Percentiles rank a stretch among this genome's conserved stretches.
Evolutionary conservation across 306 rosid genomes (phyloP).

Genomic region (Inga oerstediana): DNA sequence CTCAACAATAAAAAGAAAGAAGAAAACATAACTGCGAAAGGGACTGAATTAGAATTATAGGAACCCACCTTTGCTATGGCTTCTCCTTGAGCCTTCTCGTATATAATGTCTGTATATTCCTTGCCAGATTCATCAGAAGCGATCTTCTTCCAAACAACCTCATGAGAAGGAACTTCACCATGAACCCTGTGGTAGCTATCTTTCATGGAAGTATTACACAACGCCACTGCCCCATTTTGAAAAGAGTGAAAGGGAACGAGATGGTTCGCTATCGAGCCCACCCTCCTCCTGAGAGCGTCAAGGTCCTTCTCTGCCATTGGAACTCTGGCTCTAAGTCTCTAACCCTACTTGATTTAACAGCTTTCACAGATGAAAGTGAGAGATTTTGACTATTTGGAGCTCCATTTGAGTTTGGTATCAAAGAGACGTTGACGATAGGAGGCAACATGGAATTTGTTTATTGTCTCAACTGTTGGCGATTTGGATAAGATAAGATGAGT

Average conservation of each 20-base stretch:
- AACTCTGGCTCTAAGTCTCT: background rate
- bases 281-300: constrained; percentile 51
- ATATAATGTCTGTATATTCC: constrained; percentile 68
- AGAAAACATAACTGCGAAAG: background rate
- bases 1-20: background rate
- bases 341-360: background rate
- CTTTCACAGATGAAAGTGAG: background rate
- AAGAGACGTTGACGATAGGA: background rate
- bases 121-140: constrained; percentile 53
- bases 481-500: constrained; percentile 31
- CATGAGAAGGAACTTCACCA: constrained; percentile 62
- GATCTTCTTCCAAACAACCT: constrained; percentile 56
- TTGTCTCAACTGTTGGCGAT: background rate
- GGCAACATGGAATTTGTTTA: background rate
- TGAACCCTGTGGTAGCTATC: constrained; percentile 68
- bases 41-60: background rate
- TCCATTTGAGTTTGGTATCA: background rate
- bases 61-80: constrained; percentile 74
- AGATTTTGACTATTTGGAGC: background rate
- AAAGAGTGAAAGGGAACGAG: constrained; percentile 38
- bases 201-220: constrained; percentile 45
- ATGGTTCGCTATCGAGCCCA: constrained; percentile 64
- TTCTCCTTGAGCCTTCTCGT: constrained; percentile 81
- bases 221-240: constrained; percentile 17
- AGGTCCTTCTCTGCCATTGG: constrained; percentile 49